Conservation (phyloP, 495 filamentous ascomycete species). For the Penicillium steckii region DNA sequence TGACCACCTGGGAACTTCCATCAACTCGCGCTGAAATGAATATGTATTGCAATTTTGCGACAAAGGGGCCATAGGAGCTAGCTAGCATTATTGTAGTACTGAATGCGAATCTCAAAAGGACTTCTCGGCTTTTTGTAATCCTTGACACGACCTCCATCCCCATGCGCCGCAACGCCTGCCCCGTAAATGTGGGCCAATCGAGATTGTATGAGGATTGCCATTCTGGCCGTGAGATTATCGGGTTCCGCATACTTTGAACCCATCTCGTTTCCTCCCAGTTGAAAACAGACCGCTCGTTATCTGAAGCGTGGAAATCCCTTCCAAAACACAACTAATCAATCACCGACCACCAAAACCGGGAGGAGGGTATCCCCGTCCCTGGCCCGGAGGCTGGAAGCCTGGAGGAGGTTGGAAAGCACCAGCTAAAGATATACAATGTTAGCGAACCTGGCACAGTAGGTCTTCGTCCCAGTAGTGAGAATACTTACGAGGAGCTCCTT, state of each 20-base stretch:
- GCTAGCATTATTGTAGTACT: slow-evolving; percentile 38
- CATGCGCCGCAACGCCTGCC: slow-evolving; percentile 51
- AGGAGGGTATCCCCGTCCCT: slow-evolving; percentile 69
- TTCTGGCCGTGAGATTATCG: slow-evolving; percentile 6
- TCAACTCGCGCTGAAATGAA: slow-evolving; percentile 1
- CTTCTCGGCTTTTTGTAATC: slow-evolving; percentile 28
- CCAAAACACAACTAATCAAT: slow-evolving; percentile 26
- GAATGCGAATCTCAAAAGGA: slow-evolving; percentile 27
- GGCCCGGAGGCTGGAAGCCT: slow-evolving; percentile 62
- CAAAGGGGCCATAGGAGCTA: slow-evolving; percentile 17
- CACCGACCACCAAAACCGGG: slow-evolving; percentile 78
- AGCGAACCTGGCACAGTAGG: slow-evolving; percentile 10
- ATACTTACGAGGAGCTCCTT: slow-evolving; percentile 58
- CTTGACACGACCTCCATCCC: slow-evolving; percentile 38
- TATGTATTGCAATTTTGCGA: slow-evolving; percentile 23
- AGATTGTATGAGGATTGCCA: slow-evolving; percentile 14
- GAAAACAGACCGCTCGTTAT: slow-evolving; percentile 19
- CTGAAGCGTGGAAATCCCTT: slow-evolving; percentile 22
- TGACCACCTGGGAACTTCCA: too few species aligned
- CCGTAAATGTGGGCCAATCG: slow-evolving; percentile 33
- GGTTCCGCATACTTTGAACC: slow-evolving; percentile 8
- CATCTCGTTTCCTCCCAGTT: slow-evolving; percentile 2
- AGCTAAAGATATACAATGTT: slow-evolving; percentile 33
- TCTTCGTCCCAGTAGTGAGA: background rate
- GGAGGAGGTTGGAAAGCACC: slow-evolving; percentile 69